Percentiles rank a stretch among this genome's conserved stretches.
Evolutionary conservation across 257 asterid species (phyloP).

Genomic region (Ophiorrhiza pumila): DNA sequence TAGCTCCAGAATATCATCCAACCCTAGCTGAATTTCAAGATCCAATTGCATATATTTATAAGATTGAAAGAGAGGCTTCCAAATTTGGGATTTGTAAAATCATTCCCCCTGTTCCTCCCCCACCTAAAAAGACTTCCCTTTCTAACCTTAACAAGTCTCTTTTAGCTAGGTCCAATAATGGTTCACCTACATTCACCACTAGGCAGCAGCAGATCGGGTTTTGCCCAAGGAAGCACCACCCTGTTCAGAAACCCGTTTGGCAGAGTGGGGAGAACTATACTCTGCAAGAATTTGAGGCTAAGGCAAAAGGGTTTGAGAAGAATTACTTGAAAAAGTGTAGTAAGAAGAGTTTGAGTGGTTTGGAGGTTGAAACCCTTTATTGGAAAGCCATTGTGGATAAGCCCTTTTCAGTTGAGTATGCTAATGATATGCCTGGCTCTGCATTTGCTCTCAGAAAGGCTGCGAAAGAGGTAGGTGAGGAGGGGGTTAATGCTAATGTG

Average conservation of each 20-base stretch:
- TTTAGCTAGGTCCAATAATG: conserved; percentile 54
- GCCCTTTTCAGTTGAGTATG: conserved; percentile 93
- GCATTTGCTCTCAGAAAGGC: conserved; percentile 58
- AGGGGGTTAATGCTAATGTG: conserved; percentile 16
- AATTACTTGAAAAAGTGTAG: conserved; percentile 55
- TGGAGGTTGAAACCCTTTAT: conserved; percentile 78
- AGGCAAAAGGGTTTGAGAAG: conserved; percentile 81
- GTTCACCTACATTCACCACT: conserved; percentile 74
- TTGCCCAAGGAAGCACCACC: conserved; percentile 88
- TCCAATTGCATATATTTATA: conserved; percentile 97
- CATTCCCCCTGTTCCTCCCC: conserved; percentile 80
- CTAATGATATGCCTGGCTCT: conserved; percentile 99
- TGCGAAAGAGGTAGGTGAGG: conserved; percentile 38
- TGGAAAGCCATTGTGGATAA: conserved; percentile 96
- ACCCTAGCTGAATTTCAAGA: conserved; percentile 87
- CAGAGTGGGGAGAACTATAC: conserved; percentile 88
- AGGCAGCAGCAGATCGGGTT: conserved; percentile 99
- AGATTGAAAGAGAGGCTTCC: conserved; percentile 95
- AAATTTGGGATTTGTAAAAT: conserved; percentile 92
- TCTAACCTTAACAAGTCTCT: conserved; percentile 78
- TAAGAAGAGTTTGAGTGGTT: conserved; percentile 47
- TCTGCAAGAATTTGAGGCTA: conserved; percentile 64
- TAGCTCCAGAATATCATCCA: conserved; percentile 96
- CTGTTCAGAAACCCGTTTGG: conserved; percentile 97
- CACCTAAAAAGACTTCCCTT: conserved; percentile 55